Percentiles rank a stretch among this genome's conserved stretches.
Evolutionary conservation across 2,329 filamentous ascomycete genomes (phyloP).

Genomic region (Gnomoniopsis sp.): DNA sequence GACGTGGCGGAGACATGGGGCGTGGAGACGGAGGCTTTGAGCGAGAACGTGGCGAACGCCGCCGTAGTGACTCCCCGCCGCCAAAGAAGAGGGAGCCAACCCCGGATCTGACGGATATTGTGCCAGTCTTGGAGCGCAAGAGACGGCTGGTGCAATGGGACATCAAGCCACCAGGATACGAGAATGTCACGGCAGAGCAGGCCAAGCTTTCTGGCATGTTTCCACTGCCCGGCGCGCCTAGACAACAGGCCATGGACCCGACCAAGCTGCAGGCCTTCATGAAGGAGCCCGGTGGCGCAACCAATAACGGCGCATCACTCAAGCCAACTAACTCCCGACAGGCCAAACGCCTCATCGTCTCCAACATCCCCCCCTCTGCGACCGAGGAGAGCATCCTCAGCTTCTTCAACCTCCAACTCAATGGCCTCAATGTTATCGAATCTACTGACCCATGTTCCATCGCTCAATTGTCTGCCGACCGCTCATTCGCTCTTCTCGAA

Average conservation of each 20-base stretch:
- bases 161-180: slow-evolving; percentile 96
- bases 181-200: slow-evolving; percentile 96
- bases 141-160: slow-evolving; percentile 98
- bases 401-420: slow-evolving; percentile 96
- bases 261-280: slow-evolving; percentile 93
- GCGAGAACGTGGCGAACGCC: slow-evolving; percentile 47
- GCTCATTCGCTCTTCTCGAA: slow-evolving; percentile 80
- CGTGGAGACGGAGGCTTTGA: slow-evolving; percentile 38
- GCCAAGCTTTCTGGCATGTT: slow-evolving; percentile 99
- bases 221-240: slow-evolving; percentile 88
- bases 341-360: slow-evolving; percentile 84
- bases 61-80: slow-evolving; percentile 74
- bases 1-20: slow-evolving; percentile 34
- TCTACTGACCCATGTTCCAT: slow-evolving; percentile 80
- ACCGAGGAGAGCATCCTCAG: slow-evolving; percentile 72
- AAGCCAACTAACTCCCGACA: slow-evolving; percentile 93
- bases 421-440: slow-evolving; percentile 89
- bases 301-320: slow-evolving; percentile 67
- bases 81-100: slow-evolving; percentile 93
- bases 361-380: slow-evolving; percentile 72
- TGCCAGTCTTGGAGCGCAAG: slow-evolving; percentile 81
- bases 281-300: slow-evolving; percentile 74
- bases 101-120: slow-evolving; percentile 83
- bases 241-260: slow-evolving; percentile 93
- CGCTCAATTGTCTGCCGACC: slow-evolving; percentile 76